Evolutionary conservation across 169 alveolate genomes (phyloP).

Genomic region (Eimeria sp.): DNA sequence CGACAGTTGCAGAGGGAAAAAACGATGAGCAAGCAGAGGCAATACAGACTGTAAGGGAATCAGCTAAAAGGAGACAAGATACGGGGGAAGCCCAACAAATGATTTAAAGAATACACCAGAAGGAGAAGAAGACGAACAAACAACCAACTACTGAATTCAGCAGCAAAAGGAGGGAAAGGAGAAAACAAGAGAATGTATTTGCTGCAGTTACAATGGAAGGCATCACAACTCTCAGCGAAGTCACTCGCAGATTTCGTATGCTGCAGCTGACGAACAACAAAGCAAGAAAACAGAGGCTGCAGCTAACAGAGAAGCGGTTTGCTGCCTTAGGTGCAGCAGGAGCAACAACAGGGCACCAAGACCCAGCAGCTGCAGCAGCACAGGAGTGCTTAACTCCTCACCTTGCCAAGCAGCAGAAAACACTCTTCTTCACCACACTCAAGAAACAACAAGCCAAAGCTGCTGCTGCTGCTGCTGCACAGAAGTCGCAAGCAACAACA

Average conservation of each 20-base stretch:
- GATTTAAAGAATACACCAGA: background rate
- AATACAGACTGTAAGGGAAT: too few species aligned
- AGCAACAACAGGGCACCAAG: background rate
- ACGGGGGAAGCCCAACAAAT: background rate
- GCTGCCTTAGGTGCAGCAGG: background rate
- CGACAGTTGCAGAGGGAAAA: too few species aligned
- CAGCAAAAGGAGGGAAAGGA: background rate
- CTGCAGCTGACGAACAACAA: constrained; percentile 32
- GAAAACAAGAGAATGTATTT: background rate
- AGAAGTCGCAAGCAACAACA: background rate
- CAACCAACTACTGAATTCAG: background rate
- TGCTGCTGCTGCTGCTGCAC: background rate
- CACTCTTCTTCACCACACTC: background rate
- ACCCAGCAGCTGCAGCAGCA: constrained; percentile 17
- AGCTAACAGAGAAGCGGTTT: background rate
- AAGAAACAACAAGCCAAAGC: background rate
- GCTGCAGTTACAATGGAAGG: background rate
- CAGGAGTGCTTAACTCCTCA: background rate
- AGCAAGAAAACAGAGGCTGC: constrained; percentile 38
- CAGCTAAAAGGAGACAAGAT: too few species aligned
- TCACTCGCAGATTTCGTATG: background rate
- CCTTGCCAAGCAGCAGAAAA: background rate
- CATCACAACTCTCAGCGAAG: background rate
- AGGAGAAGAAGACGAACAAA: background rate
- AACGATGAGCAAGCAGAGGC: too few species aligned